These are phyloP conservation scores for Colletotrichum sp. DNA, from an alignment of 2,329 filamentous ascomycete genomes.

Conservation along the genomic window DNA sequence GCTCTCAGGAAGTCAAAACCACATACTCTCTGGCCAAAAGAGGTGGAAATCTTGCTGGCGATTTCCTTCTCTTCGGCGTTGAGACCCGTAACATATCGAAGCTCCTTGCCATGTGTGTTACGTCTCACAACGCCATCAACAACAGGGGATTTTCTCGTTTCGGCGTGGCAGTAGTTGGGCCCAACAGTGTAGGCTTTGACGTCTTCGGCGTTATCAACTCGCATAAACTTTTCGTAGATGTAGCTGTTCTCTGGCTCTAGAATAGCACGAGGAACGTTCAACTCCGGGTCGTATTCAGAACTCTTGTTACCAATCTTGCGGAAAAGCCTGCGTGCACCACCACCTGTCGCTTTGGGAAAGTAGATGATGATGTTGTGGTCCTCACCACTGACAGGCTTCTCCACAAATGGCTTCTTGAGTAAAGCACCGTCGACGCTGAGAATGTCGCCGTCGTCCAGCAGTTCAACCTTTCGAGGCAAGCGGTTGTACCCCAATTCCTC, in stretches of 20 bases:
- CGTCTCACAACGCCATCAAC: slow-evolving; percentile 95
- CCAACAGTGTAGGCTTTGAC: slow-evolving; percentile 99
- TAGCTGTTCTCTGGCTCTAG: slow-evolving; percentile 84
- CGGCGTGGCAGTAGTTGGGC: slow-evolving; percentile 90
- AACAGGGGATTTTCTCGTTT: slow-evolving; percentile 95
- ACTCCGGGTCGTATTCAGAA: slow-evolving; percentile 85
- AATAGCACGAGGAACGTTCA: slow-evolving; percentile 80
- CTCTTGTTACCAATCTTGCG: slow-evolving; percentile 99
- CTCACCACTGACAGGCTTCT: slow-evolving; percentile 97
- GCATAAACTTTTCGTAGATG: slow-evolving; percentile 96
- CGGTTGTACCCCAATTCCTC: slow-evolving; percentile 60
- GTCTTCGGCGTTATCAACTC: slow-evolving; percentile 96
- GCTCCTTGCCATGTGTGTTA: slow-evolving; percentile 96
- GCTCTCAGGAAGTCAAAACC: slow-evolving; percentile 94
- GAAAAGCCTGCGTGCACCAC: slow-evolving; percentile 90
- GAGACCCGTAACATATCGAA: slow-evolving; percentile 91
- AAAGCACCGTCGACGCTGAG: slow-evolving; percentile 84
- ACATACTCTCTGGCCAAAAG: slow-evolving; percentile 94
- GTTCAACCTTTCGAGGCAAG: slow-evolving; percentile 72
- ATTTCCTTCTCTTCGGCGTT: slow-evolving; percentile 82
- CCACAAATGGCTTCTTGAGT: slow-evolving; percentile 93
- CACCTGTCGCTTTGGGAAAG: slow-evolving; percentile 85
- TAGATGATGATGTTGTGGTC: slow-evolving; percentile 99
- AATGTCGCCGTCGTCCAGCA: slow-evolving; percentile 89
- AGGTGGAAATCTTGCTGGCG: slow-evolving; percentile 86